phyloP scores from a whole-genome alignment of 163 green algal genomes.

The Prototheca cutis region DNA sequence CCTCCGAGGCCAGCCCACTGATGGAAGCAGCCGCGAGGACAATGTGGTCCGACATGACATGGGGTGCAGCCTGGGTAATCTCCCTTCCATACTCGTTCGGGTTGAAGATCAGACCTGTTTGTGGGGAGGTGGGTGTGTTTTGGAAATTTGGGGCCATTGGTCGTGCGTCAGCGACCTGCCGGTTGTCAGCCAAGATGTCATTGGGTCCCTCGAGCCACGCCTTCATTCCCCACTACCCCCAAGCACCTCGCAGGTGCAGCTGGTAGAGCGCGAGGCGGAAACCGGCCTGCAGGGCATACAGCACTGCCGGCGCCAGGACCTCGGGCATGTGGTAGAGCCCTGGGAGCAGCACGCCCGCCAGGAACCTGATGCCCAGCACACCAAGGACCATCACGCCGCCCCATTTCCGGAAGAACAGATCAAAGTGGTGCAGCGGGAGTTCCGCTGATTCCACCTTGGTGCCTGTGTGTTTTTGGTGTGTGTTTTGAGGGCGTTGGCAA shows the following conservation, averaged over 20 bases:
- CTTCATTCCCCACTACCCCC: too few relatives aligned
- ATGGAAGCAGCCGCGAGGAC: conserved; percentile 15
- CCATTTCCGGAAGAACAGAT: conserved; percentile 13
- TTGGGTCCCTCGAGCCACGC: not conserved
- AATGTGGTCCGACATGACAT: conserved; percentile 35
- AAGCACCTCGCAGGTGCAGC: conserved; percentile 1
- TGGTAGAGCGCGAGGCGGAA: conserved; percentile 2
- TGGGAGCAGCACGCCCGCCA: conserved; percentile 6
- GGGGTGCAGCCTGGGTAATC: conserved; percentile 4
- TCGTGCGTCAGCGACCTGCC: not conserved
- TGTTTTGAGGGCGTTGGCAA: too few relatives aligned
- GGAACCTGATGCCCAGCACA: conserved; percentile 7
- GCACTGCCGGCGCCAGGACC: not conserved
- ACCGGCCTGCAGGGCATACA: conserved; percentile 11
- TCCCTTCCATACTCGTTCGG: conserved; percentile 1
- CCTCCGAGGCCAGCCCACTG: conserved; percentile 17
- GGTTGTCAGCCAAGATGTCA: not conserved
- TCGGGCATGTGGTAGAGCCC: conserved; percentile 7
- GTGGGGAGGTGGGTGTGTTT: not conserved
- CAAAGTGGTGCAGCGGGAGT: conserved; percentile 24
- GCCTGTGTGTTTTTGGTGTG: not conserved
- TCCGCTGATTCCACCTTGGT: conserved; percentile 6
- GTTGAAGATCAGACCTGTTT: conserved; percentile 10
- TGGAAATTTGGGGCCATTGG: not conserved
- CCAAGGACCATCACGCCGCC: conserved; percentile 13